phyloP scores from a whole-genome alignment of 768 basidiomycete genomes.

The Leucocoprinus leucothites region DNA sequence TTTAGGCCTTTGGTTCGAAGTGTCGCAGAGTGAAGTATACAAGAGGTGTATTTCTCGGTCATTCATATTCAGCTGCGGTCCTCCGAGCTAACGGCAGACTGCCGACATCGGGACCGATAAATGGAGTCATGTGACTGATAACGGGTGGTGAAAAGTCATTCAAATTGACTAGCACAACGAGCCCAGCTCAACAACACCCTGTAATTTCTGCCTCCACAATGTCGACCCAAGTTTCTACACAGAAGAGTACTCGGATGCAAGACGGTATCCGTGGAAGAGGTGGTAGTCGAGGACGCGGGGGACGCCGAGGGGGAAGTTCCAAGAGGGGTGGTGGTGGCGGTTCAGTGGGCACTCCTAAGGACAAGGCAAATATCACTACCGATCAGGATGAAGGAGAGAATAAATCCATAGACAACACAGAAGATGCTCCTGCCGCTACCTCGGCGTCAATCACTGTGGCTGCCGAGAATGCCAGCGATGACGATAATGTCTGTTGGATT shows the following conservation, averaged over 20 bases:
- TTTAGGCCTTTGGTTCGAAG: too few species aligned
- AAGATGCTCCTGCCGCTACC: neutral
- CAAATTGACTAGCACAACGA: neutral
- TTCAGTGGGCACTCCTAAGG: neutral
- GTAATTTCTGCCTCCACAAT: neutral
- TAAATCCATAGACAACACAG: neutral
- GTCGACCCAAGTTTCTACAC: conserved; percentile 4
- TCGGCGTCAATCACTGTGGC: conserved; percentile 6
- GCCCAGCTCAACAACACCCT: neutral
- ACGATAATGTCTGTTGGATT: conserved; percentile 76
- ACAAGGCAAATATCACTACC: neutral
- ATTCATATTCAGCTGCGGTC: too few species aligned
- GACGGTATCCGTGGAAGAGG: neutral
- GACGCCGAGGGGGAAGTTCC: neutral
- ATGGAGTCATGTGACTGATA: neutral
- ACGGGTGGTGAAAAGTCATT: neutral
- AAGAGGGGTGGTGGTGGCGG: neutral
- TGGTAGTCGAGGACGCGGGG: neutral
- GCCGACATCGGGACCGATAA: neutral
- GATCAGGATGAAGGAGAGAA: neutral
- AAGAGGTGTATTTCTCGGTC: too few species aligned
- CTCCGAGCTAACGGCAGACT: too few species aligned
- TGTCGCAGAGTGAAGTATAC: too few species aligned
- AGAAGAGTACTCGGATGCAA: neutral
- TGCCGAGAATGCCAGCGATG: conserved; percentile 17